phyloP scores from a whole-genome alignment of 2,329 filamentous ascomycete genomes.

The Xylariales sp. region DNA sequence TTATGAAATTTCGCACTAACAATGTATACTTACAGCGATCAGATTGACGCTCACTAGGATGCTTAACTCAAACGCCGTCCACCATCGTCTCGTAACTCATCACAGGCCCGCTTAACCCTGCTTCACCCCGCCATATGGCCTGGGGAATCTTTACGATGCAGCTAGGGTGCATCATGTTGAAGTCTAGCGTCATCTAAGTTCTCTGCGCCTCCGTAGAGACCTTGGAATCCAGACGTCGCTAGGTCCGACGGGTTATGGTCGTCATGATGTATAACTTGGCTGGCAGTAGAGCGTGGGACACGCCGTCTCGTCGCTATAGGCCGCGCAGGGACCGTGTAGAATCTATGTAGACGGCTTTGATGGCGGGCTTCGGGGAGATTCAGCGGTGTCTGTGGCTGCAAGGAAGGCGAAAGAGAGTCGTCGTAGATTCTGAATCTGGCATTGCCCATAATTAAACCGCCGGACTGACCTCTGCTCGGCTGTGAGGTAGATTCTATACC shows the following conservation, averaged over 20 bases:
- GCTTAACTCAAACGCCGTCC: background rate
- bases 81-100: background rate
- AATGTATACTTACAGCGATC: slow-evolving; percentile 7
- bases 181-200: slow-evolving; percentile 58
- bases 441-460: slow-evolving; percentile 31
- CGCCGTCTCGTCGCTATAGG: slow-evolving; percentile 34
- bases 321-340: slow-evolving; percentile 57
- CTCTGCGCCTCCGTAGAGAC: slow-evolving; percentile 61
- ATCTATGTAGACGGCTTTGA: slow-evolving; percentile 56
- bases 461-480: slow-evolving; percentile 32
- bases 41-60: slow-evolving; percentile 9
- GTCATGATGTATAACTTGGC: slow-evolving; percentile 39
- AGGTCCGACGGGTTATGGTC: slow-evolving; percentile 54
- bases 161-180: slow-evolving; percentile 46
- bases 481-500: slow-evolving; percentile 33
- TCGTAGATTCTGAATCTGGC: slow-evolving; percentile 58
- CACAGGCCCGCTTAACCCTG: background rate
- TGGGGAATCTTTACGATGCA: slow-evolving; percentile 21
- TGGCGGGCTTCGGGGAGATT: slow-evolving; percentile 63
- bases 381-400: slow-evolving; percentile 63
- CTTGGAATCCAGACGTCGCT: slow-evolving; percentile 57
- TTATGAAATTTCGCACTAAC: slow-evolving; percentile 11
- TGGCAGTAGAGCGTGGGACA: slow-evolving; percentile 29
- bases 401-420: slow-evolving; percentile 56
- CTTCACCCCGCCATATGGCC: slow-evolving; percentile 10